Evolutionary conservation across 148 eudicot species (phyloP).

Genomic region (Drosera capensis): DNA sequence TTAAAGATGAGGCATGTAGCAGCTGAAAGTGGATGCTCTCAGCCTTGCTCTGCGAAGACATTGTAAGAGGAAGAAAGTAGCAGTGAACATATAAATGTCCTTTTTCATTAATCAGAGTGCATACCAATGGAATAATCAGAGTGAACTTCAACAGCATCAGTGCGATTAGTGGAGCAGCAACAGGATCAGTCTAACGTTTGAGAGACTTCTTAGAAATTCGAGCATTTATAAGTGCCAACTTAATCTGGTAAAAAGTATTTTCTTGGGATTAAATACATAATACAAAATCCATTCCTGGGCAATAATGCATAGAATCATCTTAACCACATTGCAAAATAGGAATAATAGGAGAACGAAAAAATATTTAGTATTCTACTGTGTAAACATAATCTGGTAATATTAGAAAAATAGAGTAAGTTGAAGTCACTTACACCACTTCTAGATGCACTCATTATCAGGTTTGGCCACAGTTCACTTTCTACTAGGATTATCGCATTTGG

Average conservation of each 20-base stretch:
- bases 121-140: conserved; percentile 85
- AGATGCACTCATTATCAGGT: conserved; percentile 75
- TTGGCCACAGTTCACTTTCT: conserved; percentile 99
- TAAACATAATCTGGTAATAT: background rate
- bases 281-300: background rate
- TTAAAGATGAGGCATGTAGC: conserved; percentile 68
- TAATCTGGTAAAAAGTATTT: conserved; percentile 24
- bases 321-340: too few relatives aligned
- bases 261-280: background rate
- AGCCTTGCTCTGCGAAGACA: conserved; percentile 46
- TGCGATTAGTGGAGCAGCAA: conserved; percentile 36
- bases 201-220: conserved; percentile 74
- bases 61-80: background rate
- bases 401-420: background rate
- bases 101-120: background rate
- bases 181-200: conserved; percentile 48
- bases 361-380: background rate
- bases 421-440: conserved; percentile 43
- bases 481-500: conserved; percentile 63
- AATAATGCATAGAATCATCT: background rate
- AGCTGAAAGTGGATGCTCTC: conserved; percentile 82
- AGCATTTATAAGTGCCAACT: conserved; percentile 69
- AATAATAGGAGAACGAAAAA: background rate
- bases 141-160: conserved; percentile 81
- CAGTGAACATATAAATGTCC: background rate